Evolutionary conservation across 495 filamentous ascomycete species (phyloP).

Genomic region (Cercophora sp.): DNA sequence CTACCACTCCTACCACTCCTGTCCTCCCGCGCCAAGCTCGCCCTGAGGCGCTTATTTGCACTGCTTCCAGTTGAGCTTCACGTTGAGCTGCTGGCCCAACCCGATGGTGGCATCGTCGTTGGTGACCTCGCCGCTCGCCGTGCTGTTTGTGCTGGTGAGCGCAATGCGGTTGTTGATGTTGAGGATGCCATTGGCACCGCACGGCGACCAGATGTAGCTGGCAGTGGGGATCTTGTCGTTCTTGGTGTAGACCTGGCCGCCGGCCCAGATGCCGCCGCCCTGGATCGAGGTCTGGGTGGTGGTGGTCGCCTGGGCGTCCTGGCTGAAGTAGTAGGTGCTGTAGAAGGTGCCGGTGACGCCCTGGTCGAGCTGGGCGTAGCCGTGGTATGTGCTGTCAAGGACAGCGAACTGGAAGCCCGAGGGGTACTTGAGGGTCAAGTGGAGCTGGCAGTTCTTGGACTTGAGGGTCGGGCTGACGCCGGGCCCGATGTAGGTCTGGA

Average conservation of each 20-base stretch:
- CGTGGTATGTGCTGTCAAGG: constrained; percentile 53
- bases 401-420: constrained; percentile 57
- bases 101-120: constrained; percentile 55
- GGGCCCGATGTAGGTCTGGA: constrained; percentile 56
- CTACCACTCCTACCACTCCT: background rate
- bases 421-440: constrained; percentile 55
- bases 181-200: constrained; percentile 53
- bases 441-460: constrained; percentile 60
- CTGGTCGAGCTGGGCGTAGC: constrained; percentile 49
- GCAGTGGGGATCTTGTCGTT: constrained; percentile 49
- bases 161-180: constrained; percentile 59
- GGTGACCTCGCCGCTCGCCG: constrained; percentile 46
- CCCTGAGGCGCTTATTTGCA: constrained; percentile 27
- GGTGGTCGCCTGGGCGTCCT: constrained; percentile 43
- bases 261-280: constrained; percentile 42
- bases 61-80: constrained; percentile 46
- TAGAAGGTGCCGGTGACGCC: constrained; percentile 54
- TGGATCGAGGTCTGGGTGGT: constrained; percentile 49
- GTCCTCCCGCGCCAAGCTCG: background rate
- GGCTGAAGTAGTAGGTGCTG: constrained; percentile 57
- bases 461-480: constrained; percentile 31
- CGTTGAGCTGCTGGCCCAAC: constrained; percentile 54
- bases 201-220: constrained; percentile 53
- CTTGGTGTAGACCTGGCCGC: constrained; percentile 56
- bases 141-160: constrained; percentile 41